Percentiles rank a stretch among this genome's conserved stretches.
Evolutionary conservation across 2,329 filamentous ascomycete species (phyloP).

Genomic region (Plenodomus lindquistii): DNA sequence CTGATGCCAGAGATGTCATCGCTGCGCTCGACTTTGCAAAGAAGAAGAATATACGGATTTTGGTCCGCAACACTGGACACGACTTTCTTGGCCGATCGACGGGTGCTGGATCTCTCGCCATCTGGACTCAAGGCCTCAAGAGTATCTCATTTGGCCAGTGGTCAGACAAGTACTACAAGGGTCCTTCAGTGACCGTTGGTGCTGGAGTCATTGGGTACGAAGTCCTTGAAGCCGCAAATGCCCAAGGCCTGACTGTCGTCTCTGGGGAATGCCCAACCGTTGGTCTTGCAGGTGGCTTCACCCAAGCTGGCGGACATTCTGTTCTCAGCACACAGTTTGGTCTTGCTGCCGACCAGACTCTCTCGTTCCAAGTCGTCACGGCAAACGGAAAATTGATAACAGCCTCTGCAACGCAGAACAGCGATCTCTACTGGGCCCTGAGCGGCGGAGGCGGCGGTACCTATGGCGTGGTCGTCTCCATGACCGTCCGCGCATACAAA

Average conservation of each 20-base stretch:
- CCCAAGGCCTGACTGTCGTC: constrained; percentile 24
- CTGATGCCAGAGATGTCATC: constrained; percentile 2
- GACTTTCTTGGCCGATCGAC: constrained; percentile 36
- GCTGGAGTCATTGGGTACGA: constrained; percentile 34
- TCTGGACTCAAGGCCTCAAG: constrained; percentile 40
- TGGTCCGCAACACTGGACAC: constrained; percentile 23
- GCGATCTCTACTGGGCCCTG: constrained; percentile 45
- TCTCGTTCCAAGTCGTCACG: constrained; percentile 39
- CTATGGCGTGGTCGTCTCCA: constrained; percentile 34
- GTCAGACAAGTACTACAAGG: constrained; percentile 26
- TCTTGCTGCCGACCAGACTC: constrained; percentile 36
- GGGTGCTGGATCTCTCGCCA: constrained; percentile 30
- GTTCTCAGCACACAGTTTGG: constrained; percentile 23
- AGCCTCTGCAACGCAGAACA: constrained; percentile 31
- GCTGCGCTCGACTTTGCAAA: constrained; percentile 29
- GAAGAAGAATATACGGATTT: constrained; percentile 30
- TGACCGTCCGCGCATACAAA: constrained; percentile 34
- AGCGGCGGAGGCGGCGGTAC: constrained; percentile 37
- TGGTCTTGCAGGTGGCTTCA: constrained; percentile 39
- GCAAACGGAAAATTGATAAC: constrained; percentile 33
- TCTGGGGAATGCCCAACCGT: constrained; percentile 39
- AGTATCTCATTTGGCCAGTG: constrained; percentile 22
- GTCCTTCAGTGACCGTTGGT: constrained; percentile 30
- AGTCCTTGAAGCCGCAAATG: constrained; percentile 22
- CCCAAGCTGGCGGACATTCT: constrained; percentile 37